Base-by-base conservation (phyloP, 2,329 filamentous ascomycete species). In the Arthrobotrys pseudoclavata region DNA sequence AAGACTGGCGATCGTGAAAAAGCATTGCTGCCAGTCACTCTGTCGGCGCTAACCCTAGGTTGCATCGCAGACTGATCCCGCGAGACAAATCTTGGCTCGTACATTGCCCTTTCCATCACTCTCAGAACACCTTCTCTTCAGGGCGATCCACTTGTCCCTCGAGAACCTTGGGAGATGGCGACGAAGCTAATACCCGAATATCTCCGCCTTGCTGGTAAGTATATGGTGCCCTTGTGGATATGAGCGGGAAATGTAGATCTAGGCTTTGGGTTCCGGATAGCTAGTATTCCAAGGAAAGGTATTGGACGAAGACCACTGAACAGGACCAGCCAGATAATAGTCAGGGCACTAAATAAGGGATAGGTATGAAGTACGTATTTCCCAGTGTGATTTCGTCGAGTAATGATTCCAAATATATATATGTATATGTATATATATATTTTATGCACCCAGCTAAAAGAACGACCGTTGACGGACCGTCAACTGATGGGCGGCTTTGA, bases 401-500 rank as follows among this genome's bases (percentile, higher is more conserved):
- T 40, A 18, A 31, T 20, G 13, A 5, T 42, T 24, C 37, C 12
- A 15, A 26, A 10, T 40, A 57, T 29, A 48, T n/a, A 42, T 29
- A 45, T 1, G 9, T 40, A 55, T 57, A 52, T 9, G 12, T 10
- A 50, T n/a, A 45, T n/a, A 45, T 6, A 20, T 48, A 48, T 45
- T 61, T 15, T 70, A 10, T 37, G 55, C 67, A 55, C 74, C 61
- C 67, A 48, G 40, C 52, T 52, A 77, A 77, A 67, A 50, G 74
- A 77, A 67, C 42, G 67, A 70, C 67, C 42, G 74, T 77, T 68
- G 67, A 47, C 52, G n/a, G 10, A 53, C 50, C 26, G 50, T 34
- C 74, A 77, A 77, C 74, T 77, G 67, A 71, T 68, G 50, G 67
- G 67, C 26, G 37, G n/a, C 55, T 52, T 67, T 15, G 52, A 48